Evolutionary conservation across 371 early-diverging fungal species (phyloP).

Genomic region (Parasitella parasitica): DNA sequence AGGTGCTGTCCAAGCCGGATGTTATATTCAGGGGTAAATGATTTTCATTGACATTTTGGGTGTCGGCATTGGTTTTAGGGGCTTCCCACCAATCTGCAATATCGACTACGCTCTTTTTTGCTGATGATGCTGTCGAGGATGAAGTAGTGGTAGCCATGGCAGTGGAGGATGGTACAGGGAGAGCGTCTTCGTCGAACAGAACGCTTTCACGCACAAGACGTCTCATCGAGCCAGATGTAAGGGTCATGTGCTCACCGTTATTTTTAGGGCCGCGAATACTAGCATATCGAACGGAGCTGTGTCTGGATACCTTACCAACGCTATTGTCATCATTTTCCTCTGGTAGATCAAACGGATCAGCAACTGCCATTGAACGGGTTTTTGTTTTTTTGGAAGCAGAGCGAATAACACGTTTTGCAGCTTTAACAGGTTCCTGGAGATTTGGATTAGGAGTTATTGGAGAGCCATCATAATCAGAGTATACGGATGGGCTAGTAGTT

Average conservation of each 20-base stretch:
- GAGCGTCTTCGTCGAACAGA: constrained; percentile 7
- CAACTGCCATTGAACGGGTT: constrained; percentile 12
- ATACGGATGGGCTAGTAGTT: not conserved
- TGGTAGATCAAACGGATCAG: not conserved
- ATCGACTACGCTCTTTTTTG: constrained; percentile 10
- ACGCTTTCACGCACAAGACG: constrained; percentile 39
- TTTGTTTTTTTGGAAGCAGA: constrained; percentile 26
- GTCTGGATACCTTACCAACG: not conserved
- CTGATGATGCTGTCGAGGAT: not conserved
- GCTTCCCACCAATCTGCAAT: constrained; percentile 25
- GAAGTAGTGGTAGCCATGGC: not conserved
- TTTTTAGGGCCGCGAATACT: constrained; percentile 7
- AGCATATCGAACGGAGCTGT: constrained; percentile 10
- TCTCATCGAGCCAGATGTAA: constrained; percentile 37
- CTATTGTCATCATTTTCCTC: not conserved
- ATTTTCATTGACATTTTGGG: not conserved
- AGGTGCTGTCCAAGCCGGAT: constrained; percentile 3
- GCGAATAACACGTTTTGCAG: constrained; percentile 20
- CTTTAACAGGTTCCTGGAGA: constrained; percentile 13
- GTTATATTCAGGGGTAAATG: constrained; percentile 1
- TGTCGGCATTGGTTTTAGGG: not conserved
- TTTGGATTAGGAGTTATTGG: constrained; percentile 11
- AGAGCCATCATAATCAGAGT: not conserved
- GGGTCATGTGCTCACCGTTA: constrained; percentile 23
- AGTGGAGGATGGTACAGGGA: constrained; percentile 1